Conservation (phyloP, 257 asterid species). For the Misopates orontium region DNA sequence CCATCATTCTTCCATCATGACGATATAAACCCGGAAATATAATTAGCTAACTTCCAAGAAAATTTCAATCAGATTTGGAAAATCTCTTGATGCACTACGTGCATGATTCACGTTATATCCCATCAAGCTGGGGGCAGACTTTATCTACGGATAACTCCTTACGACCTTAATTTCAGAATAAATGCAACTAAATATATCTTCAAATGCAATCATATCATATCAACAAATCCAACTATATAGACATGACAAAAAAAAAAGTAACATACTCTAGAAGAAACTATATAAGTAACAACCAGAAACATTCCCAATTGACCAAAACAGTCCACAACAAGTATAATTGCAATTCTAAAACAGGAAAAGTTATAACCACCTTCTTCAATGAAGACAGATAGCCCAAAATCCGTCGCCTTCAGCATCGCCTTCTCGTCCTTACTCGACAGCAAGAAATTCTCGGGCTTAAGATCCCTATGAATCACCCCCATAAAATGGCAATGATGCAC, state of each 20-base stretch:
- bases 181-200: background rate
- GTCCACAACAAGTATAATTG: background rate
- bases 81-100: background rate
- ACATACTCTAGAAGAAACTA: constrained; percentile 7
- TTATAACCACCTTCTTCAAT: constrained; percentile 66
- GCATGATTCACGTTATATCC: background rate
- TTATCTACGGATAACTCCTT: too few relatives aligned
- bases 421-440: constrained; percentile 66
- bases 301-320: background rate
- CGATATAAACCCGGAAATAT: background rate
- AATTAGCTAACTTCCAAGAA: background rate
- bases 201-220: background rate
- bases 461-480: constrained; percentile 96
- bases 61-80: background rate
- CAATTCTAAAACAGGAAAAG: background rate
- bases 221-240: background rate
- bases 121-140: background rate
- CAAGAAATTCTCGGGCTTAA: constrained; percentile 89
- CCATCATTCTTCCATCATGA: constrained; percentile 13
- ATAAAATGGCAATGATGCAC: constrained; percentile 83
- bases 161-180: background rate
- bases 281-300: background rate
- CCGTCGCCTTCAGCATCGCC: constrained; percentile 77
- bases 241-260: background rate
- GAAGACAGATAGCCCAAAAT: constrained; percentile 86